A percentile compares a stretch with the other conserved stretches of the same genome.
phyloP scores from a whole-genome alignment of 805 yeast genomes.

The Jamesozyma hellenica region DNA sequence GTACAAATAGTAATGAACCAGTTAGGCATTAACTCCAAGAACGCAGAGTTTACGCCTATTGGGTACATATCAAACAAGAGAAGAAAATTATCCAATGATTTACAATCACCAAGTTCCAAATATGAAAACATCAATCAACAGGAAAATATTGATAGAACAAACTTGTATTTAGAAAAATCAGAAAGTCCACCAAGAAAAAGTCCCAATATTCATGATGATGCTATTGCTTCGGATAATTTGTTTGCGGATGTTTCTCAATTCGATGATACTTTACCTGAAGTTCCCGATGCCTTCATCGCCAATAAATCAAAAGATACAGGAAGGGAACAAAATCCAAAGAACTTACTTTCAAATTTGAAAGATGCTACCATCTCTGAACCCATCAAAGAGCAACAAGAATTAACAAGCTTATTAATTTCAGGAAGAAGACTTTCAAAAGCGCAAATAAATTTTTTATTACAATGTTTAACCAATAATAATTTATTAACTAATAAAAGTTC shows the following conservation, averaged over 20 bases:
- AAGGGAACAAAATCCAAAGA: constrained; percentile 5
- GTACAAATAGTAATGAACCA: constrained; percentile 1
- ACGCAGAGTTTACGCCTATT: constrained; percentile 36
- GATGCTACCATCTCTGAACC: constrained; percentile 23
- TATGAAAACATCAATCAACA: constrained; percentile 1
- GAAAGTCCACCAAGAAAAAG: constrained; percentile 13
- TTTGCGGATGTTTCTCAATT: constrained; percentile 27
- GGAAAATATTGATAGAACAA: constrained; percentile 1
- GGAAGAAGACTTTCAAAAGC: constrained; percentile 25
- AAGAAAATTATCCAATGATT: constrained; percentile 4
- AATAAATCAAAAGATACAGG: constrained; percentile 1
- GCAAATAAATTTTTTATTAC: constrained; percentile 16
- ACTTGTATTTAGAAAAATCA: constrained; percentile 1
- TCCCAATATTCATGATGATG: constrained; percentile 13
- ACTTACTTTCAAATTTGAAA: constrained; percentile 14
- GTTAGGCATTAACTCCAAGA: constrained; percentile 7
- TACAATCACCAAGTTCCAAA: constrained; percentile 3
- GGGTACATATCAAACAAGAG: constrained; percentile 24
- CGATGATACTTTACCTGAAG: constrained; percentile 26
- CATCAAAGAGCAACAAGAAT: constrained; percentile 24
- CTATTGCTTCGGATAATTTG: constrained; percentile 18
- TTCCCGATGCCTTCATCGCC: constrained; percentile 1
- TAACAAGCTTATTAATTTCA: constrained; percentile 14
- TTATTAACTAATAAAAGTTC: constrained; percentile 17
- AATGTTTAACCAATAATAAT: constrained; percentile 4